Base-by-base conservation (phyloP, 805 yeast genomes). In the Pichia heedii region DNA sequence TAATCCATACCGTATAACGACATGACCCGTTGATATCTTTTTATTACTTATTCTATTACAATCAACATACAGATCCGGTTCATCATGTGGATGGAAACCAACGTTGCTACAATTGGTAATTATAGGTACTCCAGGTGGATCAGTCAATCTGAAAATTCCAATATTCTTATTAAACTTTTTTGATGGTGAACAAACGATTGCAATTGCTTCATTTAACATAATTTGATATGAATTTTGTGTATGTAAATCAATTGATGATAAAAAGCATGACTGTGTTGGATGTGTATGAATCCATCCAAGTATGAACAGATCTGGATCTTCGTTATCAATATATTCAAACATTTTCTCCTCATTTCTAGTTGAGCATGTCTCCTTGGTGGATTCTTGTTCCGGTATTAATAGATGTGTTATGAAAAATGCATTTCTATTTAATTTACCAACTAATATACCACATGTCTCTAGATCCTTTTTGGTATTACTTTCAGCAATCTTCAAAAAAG, bases 241-340 rank as follows among this genome's bases (percentile, higher is more conserved):
- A 58, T 80, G 86, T 42, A 79, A 60, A 53, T 79, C 86, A 37
- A 79, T 74, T 0, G 83, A 76, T 12, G 81, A 74, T 57, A 79
- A 58, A 55, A 79, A 79, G 50, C 86, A 79, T n/a, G 82, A 66
- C 55, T 79, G 86, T 11, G 84, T 75, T 6, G 86, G 86, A 55
- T 79, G 86, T 10, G 85, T 80, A 56, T 79, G 86, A 42, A 79
- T 80, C 86, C 86, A 79, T 3, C 86, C 86, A 3, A 79, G 63
- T n/a, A 79, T 73, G 52, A 79, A 77, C 37, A 80, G 58, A 34
- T 49, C 50, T 3, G 52, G 52, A 47, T 75, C 81, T 42, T 73
- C 64, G 27, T 60, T 50, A 53, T 79, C 84, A 36, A 78, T 69
- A 49, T 65, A 74, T 36, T 72, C 75, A 52, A 79, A 78, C 46